These are phyloP conservation scores for Luffa acutangula DNA, from an alignment of 306 rosid species.

Conservation along the genomic window DNA sequence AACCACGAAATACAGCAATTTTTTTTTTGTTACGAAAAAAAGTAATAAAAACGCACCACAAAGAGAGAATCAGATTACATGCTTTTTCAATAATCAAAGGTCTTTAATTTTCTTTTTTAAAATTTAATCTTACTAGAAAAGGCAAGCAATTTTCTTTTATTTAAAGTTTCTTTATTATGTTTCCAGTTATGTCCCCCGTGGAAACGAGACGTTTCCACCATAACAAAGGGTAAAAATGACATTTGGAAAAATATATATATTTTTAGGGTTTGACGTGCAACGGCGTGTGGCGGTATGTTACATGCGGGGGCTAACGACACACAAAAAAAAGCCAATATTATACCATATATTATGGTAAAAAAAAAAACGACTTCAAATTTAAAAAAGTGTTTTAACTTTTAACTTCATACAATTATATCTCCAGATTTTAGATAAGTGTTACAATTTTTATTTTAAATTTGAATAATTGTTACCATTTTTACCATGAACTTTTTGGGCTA, in stretches of 20 bases:
- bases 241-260: neutral
- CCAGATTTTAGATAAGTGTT: too few species aligned
- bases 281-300: too few species aligned
- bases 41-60: too few species aligned
- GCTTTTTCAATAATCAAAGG: neutral
- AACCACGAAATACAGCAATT: neutral
- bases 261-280: neutral
- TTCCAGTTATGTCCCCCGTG: neutral
- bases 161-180: neutral
- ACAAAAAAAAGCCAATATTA: too few species aligned
- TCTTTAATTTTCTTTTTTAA: neutral
- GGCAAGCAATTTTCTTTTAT: neutral
- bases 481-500: neutral
- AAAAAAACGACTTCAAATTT: neutral
- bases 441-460: neutral
- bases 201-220: neutral
- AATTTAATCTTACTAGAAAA: neutral
- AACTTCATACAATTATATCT: too few species aligned
- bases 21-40: neutral
- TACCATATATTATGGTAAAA: neutral
- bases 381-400: too few species aligned
- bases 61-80: neutral
- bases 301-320: neutral
- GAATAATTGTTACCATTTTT: neutral
- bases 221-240: neutral